Evolutionary conservation across 148 eudicot species (phyloP), one percentile per base, ranked within the genome.

Genomic region (Dianthus caryophyllus): DNA sequence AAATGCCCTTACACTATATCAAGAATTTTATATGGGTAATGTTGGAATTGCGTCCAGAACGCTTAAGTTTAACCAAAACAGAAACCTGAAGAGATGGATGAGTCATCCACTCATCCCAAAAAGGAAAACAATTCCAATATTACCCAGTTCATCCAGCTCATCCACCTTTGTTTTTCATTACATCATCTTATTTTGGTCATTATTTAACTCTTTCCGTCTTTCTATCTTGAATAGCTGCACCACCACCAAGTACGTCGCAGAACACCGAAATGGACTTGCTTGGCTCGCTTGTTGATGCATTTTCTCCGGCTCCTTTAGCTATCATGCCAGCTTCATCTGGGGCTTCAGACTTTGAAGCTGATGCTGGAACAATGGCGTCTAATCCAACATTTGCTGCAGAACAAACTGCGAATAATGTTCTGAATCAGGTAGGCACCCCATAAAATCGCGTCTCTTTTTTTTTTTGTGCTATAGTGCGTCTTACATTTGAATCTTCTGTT

Each of bases 211-310:
- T 62, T 27, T 12, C 43, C 18, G 20, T 31, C 30, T 38, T 63
- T 25, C 14, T 43, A 22, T 16, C 31, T 24, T 24, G 66, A 47
- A 63, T 84, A 85, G 96, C 71, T 74, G 81, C 81, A 11, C 81
- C 87, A 68, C 80, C 81, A 11, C 81, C 87, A 68, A 74, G 70
- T 73, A 47, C 90, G 20, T 68, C 88, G 9, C 77, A 67, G 33
- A 79, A 77, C 76, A 80, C 79, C 39, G 96, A 88, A 61, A 76
- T 82, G 79, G 99, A 90, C 73, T 74, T 86, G 73, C 75, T 94
- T 69, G 99, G 93, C 39, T 86, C 96, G 48, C 82, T 88, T 71
- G 83, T 90, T 14, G 97, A 90, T 18, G 72, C 82, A 29, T 83
- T 82, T 66, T 67, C 84, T 58, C 78, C 84, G 38, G 81, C 71